Percentiles rank a stretch among this genome's conserved stretches.
Evolutionary conservation across 139 green algal species (phyloP).

Genomic region (Medakamo hakoo): DNA sequence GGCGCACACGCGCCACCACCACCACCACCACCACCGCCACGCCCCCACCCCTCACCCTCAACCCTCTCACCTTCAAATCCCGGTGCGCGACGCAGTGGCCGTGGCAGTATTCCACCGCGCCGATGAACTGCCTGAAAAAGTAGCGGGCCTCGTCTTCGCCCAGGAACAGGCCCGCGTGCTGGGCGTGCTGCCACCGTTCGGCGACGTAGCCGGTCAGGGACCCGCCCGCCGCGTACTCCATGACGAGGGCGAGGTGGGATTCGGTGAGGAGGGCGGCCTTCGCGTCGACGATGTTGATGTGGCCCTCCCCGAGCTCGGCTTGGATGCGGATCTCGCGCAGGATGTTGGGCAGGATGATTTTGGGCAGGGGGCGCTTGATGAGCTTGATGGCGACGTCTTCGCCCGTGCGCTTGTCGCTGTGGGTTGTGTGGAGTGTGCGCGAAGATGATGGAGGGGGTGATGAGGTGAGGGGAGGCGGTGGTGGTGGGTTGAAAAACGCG

Average conservation of each 20-base stretch:
- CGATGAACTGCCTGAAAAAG: slow-evolving; percentile 81
- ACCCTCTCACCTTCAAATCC: slow-evolving; percentile 47
- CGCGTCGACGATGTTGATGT: slow-evolving; percentile 24
- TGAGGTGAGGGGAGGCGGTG: no score
- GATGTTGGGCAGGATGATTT: slow-evolving; percentile 40
- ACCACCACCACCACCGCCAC: no score
- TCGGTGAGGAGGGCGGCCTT: slow-evolving; percentile 28
- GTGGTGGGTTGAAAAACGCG: no score
- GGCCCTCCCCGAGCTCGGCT: slow-evolving; percentile 21
- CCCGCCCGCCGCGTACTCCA: slow-evolving; percentile 36
- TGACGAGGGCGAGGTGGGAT: slow-evolving; percentile 29
- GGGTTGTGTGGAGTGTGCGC: background rate
- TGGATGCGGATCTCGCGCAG: slow-evolving; percentile 34
- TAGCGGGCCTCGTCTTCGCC: slow-evolving; percentile 67
- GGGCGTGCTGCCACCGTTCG: slow-evolving; percentile 40
- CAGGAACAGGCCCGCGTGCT: slow-evolving; percentile 50
- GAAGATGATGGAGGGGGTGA: no score
- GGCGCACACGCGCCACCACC: no score
- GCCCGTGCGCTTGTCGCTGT: slow-evolving; percentile 19
- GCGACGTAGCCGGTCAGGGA: slow-evolving; percentile 52
- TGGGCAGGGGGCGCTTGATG: slow-evolving; percentile 45
- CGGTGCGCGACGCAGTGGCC: slow-evolving; percentile 66
- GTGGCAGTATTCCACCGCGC: slow-evolving; percentile 80
- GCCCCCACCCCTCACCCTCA: no score
- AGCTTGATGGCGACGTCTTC: slow-evolving; percentile 50